Base-by-base conservation (phyloP, 176 grass and related monocot genomes). In the Microstegium vimineum region DNA sequence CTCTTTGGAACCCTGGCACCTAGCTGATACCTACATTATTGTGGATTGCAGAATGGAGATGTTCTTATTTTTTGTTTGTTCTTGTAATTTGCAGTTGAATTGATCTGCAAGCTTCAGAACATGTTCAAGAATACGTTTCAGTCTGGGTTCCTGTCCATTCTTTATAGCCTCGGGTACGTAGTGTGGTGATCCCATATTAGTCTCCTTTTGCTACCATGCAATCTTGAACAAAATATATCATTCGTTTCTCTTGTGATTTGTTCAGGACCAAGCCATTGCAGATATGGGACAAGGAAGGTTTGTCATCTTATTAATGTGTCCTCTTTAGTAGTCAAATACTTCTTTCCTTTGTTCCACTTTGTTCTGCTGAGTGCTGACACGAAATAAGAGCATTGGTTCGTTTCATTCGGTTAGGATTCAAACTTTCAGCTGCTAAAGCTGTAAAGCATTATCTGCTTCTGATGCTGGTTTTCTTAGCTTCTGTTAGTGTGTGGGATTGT, bases 61-160 rank as follows among this genome's bases (percentile, higher is more conserved):
- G 1, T 45, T 37, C 83, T 77, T 59, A 77, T 73, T 40, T 26
- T 26, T 26, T 26, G 8, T 68, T 13, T 10, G 7, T 14, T 35
- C 10, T 14, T 81, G 0, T 77, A 18, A 71, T 41, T 72, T 89
- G 77, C 64, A 85, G 82, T 42, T 57, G 54, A 68, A 18, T 37
- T 75, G 60, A 17, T 71, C 63, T 81, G 27, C 35, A 71, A 76
- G n/a, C 25, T 82, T 68, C 10, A 17, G 45, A 82, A 71, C 38
- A 95, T 98, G 96, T 98, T 98, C 76, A 98, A 93, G 73, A 98
- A 98, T 33, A 98, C 95, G 15, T 98, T 98, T 83, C 95, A 98
- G 56, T 98, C 95, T 2, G 92, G 95, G 18, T 98, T 98, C 67
- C 86, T 98, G 33, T 98, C 95, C 20, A 95, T 98, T 82, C 92